phyloP scores from a whole-genome alignment of 129 eudicot genomes.

The Flaveria robusta region DNA sequence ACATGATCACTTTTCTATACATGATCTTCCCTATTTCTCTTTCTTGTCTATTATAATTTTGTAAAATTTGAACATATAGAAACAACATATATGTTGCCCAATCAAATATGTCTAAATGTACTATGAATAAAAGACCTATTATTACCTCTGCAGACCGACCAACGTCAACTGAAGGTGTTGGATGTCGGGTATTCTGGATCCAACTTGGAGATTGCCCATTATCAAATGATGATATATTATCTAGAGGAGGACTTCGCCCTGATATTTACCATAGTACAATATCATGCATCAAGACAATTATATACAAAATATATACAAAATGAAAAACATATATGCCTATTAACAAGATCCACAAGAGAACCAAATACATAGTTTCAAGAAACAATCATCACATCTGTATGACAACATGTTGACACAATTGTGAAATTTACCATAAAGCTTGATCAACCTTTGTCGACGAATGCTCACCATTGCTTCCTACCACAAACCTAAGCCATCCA shows the following conservation, averaged over 20 bases:
- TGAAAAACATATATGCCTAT: neutral
- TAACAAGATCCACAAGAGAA: slow-evolving; percentile 17
- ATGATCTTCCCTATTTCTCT: neutral
- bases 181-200: slow-evolving; percentile 45
- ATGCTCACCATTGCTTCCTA: slow-evolving; percentile 90
- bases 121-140: neutral
- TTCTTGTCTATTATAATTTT: neutral
- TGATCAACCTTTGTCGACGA: slow-evolving; percentile 48
- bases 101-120: slow-evolving; percentile 13
- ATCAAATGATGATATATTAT: slow-evolving; percentile 42
- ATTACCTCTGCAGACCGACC: slow-evolving; percentile 65
- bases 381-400: slow-evolving; percentile 2
- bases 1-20: neutral
- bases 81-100: neutral
- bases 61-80: neutral
- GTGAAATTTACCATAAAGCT: slow-evolving; percentile 40
- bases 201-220: slow-evolving; percentile 48
- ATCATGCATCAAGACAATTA: neutral
- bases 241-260: slow-evolving; percentile 60
- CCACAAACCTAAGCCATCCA: slow-evolving; percentile 30
- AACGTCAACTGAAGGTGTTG: slow-evolving; percentile 50
- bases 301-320: neutral
- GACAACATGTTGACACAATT: neutral
- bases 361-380: neutral
- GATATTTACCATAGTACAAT: slow-evolving; percentile 10